Evolutionary conservation across 305 asterid genomes (phyloP).

Genomic region (Fraxinus floribunda): DNA sequence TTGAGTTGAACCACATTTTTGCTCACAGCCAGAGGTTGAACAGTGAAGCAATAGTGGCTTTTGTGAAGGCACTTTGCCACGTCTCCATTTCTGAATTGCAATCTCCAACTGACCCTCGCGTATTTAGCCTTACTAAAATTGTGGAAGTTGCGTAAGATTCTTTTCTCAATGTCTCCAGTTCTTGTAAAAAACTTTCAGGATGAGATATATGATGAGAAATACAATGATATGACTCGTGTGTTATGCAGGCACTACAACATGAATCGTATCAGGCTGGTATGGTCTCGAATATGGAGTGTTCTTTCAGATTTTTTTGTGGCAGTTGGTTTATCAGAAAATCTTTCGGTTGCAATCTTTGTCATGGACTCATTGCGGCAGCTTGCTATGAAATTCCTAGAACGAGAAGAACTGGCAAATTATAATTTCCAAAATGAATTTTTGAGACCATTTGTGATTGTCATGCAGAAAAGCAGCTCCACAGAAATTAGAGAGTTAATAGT

Average conservation of each 20-base stretch:
- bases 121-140: conserved; percentile 93
- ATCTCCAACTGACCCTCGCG: conserved; percentile 99
- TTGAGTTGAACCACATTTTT: conserved; percentile 93
- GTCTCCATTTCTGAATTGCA: conserved; percentile 96
- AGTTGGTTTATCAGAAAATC: conserved; percentile 94
- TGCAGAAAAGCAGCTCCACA: conserved; percentile 84
- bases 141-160: conserved; percentile 99
- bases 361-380: conserved; percentile 98
- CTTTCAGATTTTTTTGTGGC: conserved; percentile 94
- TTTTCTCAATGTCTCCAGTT: conserved; percentile 31
- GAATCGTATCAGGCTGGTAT: conserved; percentile 95
- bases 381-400: conserved; percentile 93
- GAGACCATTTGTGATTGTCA: conserved; percentile 91
- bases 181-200: background rate
- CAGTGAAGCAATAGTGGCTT: conserved; percentile 96
- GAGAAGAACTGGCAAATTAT: conserved; percentile 96
- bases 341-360: conserved; percentile 94
- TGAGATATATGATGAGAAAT: conserved; percentile 26
- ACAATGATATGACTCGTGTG: conserved; percentile 26
- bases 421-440: conserved; percentile 95
- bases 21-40: conserved; percentile 98
- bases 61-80: conserved; percentile 90
- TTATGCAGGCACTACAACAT: conserved; percentile 97
- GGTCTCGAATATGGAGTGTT: conserved; percentile 98
- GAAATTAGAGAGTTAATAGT: conserved; percentile 96